Percentiles rank a stretch among this genome's conserved stretches.
These are phyloP conservation scores for Durusdinium trenchii DNA, from an alignment of 73 alveolate species.

Conservation along the genomic window DNA sequence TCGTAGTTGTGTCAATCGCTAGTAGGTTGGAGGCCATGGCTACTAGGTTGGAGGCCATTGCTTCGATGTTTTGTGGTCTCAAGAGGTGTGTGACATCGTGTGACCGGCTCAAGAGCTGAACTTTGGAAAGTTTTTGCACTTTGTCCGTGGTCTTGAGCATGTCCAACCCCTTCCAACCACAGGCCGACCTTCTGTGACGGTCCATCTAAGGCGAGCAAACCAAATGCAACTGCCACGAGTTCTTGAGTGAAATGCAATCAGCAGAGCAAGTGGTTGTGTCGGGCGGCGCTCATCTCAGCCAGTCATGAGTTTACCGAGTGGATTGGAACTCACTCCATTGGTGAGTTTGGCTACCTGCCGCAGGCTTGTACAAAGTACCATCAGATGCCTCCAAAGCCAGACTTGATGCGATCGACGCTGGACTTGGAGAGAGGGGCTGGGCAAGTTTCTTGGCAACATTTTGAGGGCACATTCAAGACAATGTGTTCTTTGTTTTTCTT, in stretches of 20 bases:
- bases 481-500: neutral
- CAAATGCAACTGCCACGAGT: slow-evolving; percentile 91
- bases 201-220: slow-evolving; percentile 26
- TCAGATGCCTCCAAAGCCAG: slow-evolving; percentile 84
- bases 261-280: slow-evolving; percentile 69
- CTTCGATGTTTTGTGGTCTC: too few species aligned
- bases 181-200: neutral
- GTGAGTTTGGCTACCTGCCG: too few species aligned
- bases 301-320: neutral
- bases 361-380: slow-evolving; percentile 67
- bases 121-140: too few species aligned
- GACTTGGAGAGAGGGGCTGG: slow-evolving; percentile 90
- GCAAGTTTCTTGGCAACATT: slow-evolving; percentile 37
- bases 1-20: too few species aligned
- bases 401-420: slow-evolving; percentile 75
- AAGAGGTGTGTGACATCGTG: too few species aligned
- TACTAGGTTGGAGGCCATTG: too few species aligned
- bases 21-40: too few species aligned
- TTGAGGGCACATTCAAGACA: neutral
- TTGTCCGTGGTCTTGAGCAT: too few species aligned
- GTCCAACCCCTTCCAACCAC: neutral
- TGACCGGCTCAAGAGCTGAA: too few species aligned
- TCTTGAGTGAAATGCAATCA: slow-evolving; percentile 59
- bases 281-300: neutral
- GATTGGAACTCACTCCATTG: neutral